Percentiles rank a stretch among this genome's conserved stretches.
Evolutionary conservation across 352 stramenopile genomes (phyloP).

Genomic region (Thalassiosira mediterranea): DNA sequence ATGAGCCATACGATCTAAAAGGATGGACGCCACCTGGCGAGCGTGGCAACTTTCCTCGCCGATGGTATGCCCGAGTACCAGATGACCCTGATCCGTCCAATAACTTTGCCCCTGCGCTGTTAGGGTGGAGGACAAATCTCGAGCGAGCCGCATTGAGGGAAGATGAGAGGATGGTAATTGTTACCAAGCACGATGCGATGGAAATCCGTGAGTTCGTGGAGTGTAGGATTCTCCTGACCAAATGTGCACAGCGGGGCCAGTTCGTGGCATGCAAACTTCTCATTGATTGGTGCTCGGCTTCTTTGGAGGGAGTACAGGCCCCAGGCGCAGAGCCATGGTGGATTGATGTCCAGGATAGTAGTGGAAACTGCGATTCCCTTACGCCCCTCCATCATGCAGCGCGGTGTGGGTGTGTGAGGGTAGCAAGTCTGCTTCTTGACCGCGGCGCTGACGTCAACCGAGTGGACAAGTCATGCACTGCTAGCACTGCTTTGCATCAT

Average conservation of each 20-base stretch:
- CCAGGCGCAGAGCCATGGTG: conserved; percentile 7
- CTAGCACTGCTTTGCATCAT: not conserved
- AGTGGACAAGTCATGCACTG: not conserved
- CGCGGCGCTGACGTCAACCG: conserved; percentile 1
- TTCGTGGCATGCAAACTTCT: conserved; percentile 1
- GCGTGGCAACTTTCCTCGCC: not conserved
- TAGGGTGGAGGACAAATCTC: conserved; percentile 4
- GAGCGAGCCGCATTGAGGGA: not conserved
- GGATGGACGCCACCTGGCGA: not conserved
- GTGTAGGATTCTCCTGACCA: conserved; percentile 16
- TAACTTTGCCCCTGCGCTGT: too few relatives aligned
- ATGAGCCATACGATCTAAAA: not conserved
- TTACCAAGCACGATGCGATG: not conserved
- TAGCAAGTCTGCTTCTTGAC: conserved; percentile 1
- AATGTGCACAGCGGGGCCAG: not conserved
- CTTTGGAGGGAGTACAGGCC: conserved; percentile 8
- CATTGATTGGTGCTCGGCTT: not conserved
- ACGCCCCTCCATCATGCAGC: not conserved
- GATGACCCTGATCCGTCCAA: not conserved
- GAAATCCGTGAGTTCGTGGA: conserved; percentile 16
- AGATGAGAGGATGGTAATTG: not conserved
- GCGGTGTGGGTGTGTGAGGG: not conserved
- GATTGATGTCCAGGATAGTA: conserved; percentile 2
- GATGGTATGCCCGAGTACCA: not conserved
- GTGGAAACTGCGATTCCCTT: not conserved